phyloP scores from a whole-genome alignment of 257 asterid genomes.

The Lithospermum erythrorhizon region DNA sequence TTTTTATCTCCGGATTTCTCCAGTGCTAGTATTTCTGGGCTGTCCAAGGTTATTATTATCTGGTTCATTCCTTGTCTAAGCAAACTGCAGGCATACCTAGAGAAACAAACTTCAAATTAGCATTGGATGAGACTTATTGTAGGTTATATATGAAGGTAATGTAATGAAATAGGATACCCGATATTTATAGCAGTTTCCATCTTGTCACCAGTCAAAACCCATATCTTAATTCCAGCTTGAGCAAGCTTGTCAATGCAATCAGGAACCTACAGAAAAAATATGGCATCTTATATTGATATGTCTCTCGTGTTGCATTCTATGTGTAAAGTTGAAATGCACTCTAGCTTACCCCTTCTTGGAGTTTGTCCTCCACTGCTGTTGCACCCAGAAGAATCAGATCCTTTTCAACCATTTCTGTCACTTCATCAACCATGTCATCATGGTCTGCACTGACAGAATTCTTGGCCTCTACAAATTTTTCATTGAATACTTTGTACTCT shows the following conservation, averaged over 20 bases:
- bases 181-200: constrained; percentile 83
- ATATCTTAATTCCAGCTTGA: constrained; percentile 62
- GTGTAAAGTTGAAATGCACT: neutral
- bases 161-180: constrained; percentile 29
- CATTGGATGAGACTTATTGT: constrained; percentile 3
- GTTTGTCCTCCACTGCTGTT: constrained; percentile 97
- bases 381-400: constrained; percentile 92
- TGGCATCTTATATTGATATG: neutral
- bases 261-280: constrained; percentile 43
- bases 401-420: constrained; percentile 57
- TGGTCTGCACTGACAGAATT: constrained; percentile 69
- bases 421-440: constrained; percentile 59
- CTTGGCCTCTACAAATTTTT: constrained; percentile 54
- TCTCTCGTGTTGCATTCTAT: constrained; percentile 2
- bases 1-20: constrained; percentile 59
- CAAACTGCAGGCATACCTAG: constrained; percentile 88
- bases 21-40: constrained; percentile 55
- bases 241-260: constrained; percentile 79
- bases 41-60: constrained; percentile 53
- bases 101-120: constrained; percentile 29
- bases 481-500: constrained; percentile 44
- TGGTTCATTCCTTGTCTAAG: constrained; percentile 99
- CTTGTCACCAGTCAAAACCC: constrained; percentile 79
- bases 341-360: constrained; percentile 82
- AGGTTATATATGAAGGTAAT: neutral